These are phyloP conservation scores for Cryoendolithus antarcticus DNA, from an alignment of 2,329 filamentous ascomycete genomes.

Conservation along the genomic window DNA sequence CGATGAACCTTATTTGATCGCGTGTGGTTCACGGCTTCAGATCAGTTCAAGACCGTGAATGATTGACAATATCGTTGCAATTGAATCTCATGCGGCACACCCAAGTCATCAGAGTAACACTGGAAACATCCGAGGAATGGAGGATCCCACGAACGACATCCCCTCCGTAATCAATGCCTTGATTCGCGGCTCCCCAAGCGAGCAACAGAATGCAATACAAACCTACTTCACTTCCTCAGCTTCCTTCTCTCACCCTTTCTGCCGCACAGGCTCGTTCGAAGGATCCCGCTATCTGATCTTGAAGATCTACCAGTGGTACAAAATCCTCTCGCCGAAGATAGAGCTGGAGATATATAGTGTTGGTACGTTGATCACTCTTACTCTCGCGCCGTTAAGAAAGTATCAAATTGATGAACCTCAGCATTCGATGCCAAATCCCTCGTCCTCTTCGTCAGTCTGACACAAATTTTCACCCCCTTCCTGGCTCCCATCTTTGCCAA, in stretches of 20 bases:
- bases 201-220: slow-evolving; percentile 54
- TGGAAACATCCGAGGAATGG: slow-evolving; percentile 16
- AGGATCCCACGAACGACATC: slow-evolving; percentile 45
- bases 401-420: slow-evolving; percentile 17
- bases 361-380: slow-evolving; percentile 24
- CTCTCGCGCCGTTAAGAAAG: too few relatives aligned
- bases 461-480: slow-evolving; percentile 67
- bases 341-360: slow-evolving; percentile 52
- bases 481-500: slow-evolving; percentile 65
- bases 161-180: slow-evolving; percentile 53
- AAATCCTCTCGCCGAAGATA: slow-evolving; percentile 65
- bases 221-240: slow-evolving; percentile 63
- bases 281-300: slow-evolving; percentile 56
- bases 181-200: slow-evolving; percentile 51
- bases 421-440: slow-evolving; percentile 55
- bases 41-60: too few relatives aligned
- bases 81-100: too few relatives aligned
- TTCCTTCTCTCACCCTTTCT: slow-evolving; percentile 68
- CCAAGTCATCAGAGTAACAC: too few relatives aligned
- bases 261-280: slow-evolving; percentile 47
- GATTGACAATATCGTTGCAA: too few relatives aligned
- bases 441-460: slow-evolving; percentile 61
- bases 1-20: too few relatives aligned
- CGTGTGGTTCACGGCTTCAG: too few relatives aligned
- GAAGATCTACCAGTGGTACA: slow-evolving; percentile 71